A percentile compares a stretch with the other conserved stretches of the same genome.
Conservation (phyloP, 768 basidiomycete genomes). For the Hypholoma sublateritium region DNA sequence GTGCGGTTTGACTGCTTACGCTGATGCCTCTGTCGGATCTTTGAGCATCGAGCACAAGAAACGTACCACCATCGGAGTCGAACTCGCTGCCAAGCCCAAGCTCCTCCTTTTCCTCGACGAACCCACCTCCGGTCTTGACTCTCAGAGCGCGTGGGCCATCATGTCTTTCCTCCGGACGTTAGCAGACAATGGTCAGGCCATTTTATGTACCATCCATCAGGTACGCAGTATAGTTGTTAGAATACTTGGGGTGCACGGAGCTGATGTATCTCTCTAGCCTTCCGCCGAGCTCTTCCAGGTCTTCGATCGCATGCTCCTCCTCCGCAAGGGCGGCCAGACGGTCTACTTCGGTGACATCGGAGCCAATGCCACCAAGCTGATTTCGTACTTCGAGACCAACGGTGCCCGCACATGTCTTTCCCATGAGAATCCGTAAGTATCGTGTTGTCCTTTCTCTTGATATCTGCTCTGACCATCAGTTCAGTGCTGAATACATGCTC, state of each 20-base stretch:
- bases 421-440: slow-evolving; percentile 70
- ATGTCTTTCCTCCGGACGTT: slow-evolving; percentile 73
- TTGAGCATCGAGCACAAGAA: slow-evolving; percentile 75
- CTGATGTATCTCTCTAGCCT: slow-evolving; percentile 40
- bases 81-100: slow-evolving; percentile 86
- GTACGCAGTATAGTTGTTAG: not conserved
- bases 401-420: slow-evolving; percentile 62
- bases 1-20: slow-evolving; percentile 62
- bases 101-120: slow-evolving; percentile 87
- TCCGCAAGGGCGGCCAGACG: slow-evolving; percentile 76
- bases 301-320: slow-evolving; percentile 76
- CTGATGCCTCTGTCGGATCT: slow-evolving; percentile 64
- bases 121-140: slow-evolving; percentile 87
- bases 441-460: not conserved
- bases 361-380: slow-evolving; percentile 55
- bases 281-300: slow-evolving; percentile 83
- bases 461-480: not conserved
- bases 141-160: slow-evolving; percentile 86
- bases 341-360: slow-evolving; percentile 79
- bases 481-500: slow-evolving; percentile 62
- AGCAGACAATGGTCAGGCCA: slow-evolving; percentile 81
- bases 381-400: slow-evolving; percentile 73
- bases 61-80: slow-evolving; percentile 85
- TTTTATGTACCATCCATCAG: slow-evolving; percentile 77
- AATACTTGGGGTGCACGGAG: too few relatives aligned